Base-by-base conservation (phyloP, 441 rosid species). In the Jatropha podagrica region DNA sequence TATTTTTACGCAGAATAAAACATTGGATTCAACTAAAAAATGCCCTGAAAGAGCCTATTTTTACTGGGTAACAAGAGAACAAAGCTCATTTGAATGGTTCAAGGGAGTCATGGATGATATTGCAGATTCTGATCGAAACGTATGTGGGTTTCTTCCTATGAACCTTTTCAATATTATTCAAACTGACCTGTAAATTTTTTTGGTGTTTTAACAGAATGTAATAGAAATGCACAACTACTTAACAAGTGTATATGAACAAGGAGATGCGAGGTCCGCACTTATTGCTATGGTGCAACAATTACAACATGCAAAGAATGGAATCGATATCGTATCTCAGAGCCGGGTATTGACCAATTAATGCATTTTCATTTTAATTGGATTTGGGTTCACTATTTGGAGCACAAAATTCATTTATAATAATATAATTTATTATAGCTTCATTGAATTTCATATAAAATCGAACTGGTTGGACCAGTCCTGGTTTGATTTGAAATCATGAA, bases 41-140 rank as follows among this genome's bases (percentile, higher is more conserved):
- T 85, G 82, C 72, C 95, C 99, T 0, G 94, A 85, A 79, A 88
- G 99, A 84, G 99, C 99, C 1, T 96, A 96, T 63, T 96, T 96
- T 68, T 93, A 91, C 74, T 96, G 99, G 99, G 98, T 93, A 7
- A 96, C 98, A 46, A 91, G 98, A 82, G 99, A 96, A 78, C 99
- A 96, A 85, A 83, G 86, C 73, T 96, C 97, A 17, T 96, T 93
- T 60, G 99, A 96, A 68, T 96, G 99, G 99, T 96, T 96, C 62
- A 96, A 93, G 78, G 99, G 98, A 70, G 99, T 96, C 64, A 93
- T 96, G 99, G 96, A 96, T 84, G 99, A 96, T 49, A 85, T 96
- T 41, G 98, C 97, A 41, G 95, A 93, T 63, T 88, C 68, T 41
- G 98, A 95, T 68, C 80, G 71, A 61, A 85, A 85, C 37, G 96